phyloP scores from a whole-genome alignment of 176 grass and related monocot genomes.

The Oryza glumipatula region DNA sequence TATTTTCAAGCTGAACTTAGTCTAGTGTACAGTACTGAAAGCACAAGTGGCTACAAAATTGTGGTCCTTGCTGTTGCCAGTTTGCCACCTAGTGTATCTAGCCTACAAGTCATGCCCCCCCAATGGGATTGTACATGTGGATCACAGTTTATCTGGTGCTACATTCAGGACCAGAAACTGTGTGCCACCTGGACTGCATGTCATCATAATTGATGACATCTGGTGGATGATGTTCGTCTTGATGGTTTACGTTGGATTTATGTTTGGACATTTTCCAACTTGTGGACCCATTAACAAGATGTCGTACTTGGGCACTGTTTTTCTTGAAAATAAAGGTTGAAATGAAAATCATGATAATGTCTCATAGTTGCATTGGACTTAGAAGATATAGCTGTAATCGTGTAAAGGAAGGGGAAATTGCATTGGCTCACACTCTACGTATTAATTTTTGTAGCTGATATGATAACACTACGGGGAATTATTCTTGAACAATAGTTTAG shows the following conservation, averaged over 20 bases:
- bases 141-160: constrained; percentile 41
- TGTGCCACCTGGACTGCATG: constrained; percentile 41
- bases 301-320: neutral
- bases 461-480: neutral
- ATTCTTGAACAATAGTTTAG: neutral
- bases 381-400: no score
- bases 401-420: no score
- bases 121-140: constrained; percentile 32
- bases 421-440: no score
- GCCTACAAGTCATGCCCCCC: constrained; percentile 14
- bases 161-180: constrained; percentile 35
- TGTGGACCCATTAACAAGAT: neutral
- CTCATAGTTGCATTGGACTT: neutral
- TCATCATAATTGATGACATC: constrained; percentile 5
- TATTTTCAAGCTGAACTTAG: neutral
- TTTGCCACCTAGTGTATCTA: neutral
- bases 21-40: constrained; percentile 1
- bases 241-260: neutral
- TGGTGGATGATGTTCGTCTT: neutral
- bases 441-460: no score
- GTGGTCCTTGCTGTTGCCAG: constrained; percentile 36
- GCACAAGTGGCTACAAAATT: constrained; percentile 28
- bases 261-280: neutral
- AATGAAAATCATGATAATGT: neutral
- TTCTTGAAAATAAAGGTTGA: no score